These are phyloP conservation scores for Vigna hirtella DNA, from an alignment of 306 rosid species.

Conservation along the genomic window DNA sequence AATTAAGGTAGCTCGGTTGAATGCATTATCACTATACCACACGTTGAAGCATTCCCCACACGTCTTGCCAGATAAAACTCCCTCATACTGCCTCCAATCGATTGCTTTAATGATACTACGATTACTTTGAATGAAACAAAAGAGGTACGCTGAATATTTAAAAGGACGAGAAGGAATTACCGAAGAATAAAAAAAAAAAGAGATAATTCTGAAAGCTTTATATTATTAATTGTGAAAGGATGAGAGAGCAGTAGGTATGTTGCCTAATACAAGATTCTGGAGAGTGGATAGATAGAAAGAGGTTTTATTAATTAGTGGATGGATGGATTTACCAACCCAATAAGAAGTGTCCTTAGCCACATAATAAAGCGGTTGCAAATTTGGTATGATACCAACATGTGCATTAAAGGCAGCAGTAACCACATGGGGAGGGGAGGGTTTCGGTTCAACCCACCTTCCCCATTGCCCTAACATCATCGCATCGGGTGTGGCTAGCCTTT, in stretches of 20 bases:
- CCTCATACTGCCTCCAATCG: not conserved
- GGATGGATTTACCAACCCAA: constrained; percentile 47
- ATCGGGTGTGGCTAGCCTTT: constrained; percentile 4
- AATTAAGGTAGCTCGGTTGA: constrained; percentile 41
- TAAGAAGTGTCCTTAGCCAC: constrained; percentile 54
- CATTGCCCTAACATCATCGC: constrained; percentile 42
- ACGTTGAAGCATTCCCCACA: constrained; percentile 56
- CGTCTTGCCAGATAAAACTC: constrained; percentile 43
- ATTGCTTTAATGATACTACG: not conserved
- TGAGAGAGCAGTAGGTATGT: not conserved
- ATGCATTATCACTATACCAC: constrained; percentile 33
- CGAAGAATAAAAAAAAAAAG: not conserved
- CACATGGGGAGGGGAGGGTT: constrained; percentile 59
- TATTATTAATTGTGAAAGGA: too few species aligned
- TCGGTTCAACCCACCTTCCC: constrained; percentile 51
- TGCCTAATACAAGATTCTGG: constrained; percentile 33
- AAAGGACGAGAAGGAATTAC: not conserved
- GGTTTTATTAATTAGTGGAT: constrained; percentile 47
- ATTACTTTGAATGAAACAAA: not conserved
- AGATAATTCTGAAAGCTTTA: too few species aligned
- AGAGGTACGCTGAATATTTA: not conserved
- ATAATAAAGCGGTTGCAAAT: constrained; percentile 50
- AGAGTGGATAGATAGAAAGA: constrained; percentile 38
- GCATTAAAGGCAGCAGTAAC: constrained; percentile 60
- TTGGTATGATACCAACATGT: constrained; percentile 62